A percentile compares a stretch with the other conserved stretches of the same genome.
These are phyloP conservation scores for Leersia perrieri DNA, from an alignment of 176 grass and related monocot genomes.

Conservation along the genomic window DNA sequence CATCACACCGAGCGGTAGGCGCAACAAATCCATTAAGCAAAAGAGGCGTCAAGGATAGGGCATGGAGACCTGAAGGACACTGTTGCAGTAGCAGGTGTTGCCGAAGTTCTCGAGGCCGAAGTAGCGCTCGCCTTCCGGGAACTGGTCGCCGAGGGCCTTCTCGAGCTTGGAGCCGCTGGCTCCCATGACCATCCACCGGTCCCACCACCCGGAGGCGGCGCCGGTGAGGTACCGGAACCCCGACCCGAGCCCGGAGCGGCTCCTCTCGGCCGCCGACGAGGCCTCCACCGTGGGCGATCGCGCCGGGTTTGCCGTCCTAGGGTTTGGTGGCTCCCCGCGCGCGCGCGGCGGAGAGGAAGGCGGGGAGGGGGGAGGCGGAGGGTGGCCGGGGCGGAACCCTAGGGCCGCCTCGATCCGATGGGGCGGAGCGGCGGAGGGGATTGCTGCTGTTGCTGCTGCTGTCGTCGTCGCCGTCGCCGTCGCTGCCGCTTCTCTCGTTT, in stretches of 20 bases:
- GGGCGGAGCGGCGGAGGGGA: background rate
- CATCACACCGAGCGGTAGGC: background rate
- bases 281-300: conserved; percentile 63
- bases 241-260: conserved; percentile 67
- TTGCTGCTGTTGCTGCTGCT: background rate
- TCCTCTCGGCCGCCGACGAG: conserved; percentile 63
- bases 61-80: conserved; percentile 73
- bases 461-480: background rate
- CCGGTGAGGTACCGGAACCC: conserved; percentile 80
- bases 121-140: conserved; percentile 96
- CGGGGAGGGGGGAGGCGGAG: background rate
- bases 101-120: conserved; percentile 98
- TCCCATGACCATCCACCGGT: conserved; percentile 95
- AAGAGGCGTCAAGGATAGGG: background rate
- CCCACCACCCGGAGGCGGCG: conserved; percentile 84
- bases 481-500: background rate
- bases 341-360: conserved; percentile 10
- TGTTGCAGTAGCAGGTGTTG: conserved; percentile 99
- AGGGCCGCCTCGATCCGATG: conserved; percentile 32
- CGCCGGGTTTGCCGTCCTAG: conserved; percentile 48
- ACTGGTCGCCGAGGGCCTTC: conserved; percentile 96
- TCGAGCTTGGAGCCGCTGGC: conserved; percentile 94
- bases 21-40: conserved; percentile 25
- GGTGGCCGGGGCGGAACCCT: conserved; percentile 26
- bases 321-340: conserved; percentile 31